Conservation (phyloP, 805 yeast species). For the Brettanomyces sp. region DNA sequence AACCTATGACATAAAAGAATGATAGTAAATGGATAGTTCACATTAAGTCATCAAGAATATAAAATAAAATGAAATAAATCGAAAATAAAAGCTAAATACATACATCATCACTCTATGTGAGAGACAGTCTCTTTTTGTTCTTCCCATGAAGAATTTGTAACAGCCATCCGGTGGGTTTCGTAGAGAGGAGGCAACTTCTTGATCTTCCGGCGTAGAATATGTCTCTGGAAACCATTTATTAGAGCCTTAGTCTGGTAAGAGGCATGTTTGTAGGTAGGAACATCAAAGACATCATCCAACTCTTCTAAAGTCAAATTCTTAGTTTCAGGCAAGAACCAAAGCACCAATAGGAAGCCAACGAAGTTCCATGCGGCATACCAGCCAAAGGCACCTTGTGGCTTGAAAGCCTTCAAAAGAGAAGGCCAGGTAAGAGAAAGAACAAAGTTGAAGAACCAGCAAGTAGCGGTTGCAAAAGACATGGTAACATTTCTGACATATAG, state of each 20-base stretch:
- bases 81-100: neutral
- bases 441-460: slow-evolving; percentile 68
- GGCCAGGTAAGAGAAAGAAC: slow-evolving; percentile 78
- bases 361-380: slow-evolving; percentile 84
- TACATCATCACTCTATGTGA: slow-evolving; percentile 34
- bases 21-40: no score
- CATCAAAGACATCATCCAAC: slow-evolving; percentile 62
- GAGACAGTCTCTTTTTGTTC: slow-evolving; percentile 42
- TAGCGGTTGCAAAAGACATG: slow-evolving; percentile 70
- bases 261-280: slow-evolving; percentile 50
- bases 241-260: slow-evolving; percentile 31
- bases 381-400: slow-evolving; percentile 79
- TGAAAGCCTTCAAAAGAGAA: slow-evolving; percentile 52
- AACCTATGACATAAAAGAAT: no score
- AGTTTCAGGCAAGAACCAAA: slow-evolving; percentile 68
- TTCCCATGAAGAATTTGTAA: slow-evolving; percentile 53
- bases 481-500: slow-evolving; percentile 72
- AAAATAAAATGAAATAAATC: neutral
- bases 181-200: slow-evolving; percentile 47
- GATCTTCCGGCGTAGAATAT: slow-evolving; percentile 39
- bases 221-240: slow-evolving; percentile 35
- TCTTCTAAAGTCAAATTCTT: slow-evolving; percentile 67
- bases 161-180: slow-evolving; percentile 48
- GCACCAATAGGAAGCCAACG: slow-evolving; percentile 58
- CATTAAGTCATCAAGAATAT: neutral